A percentile compares a stretch with the other conserved stretches of the same genome.
Conservation (phyloP, 139 green algal species). For the Chlamydomonas applanata region DNA sequence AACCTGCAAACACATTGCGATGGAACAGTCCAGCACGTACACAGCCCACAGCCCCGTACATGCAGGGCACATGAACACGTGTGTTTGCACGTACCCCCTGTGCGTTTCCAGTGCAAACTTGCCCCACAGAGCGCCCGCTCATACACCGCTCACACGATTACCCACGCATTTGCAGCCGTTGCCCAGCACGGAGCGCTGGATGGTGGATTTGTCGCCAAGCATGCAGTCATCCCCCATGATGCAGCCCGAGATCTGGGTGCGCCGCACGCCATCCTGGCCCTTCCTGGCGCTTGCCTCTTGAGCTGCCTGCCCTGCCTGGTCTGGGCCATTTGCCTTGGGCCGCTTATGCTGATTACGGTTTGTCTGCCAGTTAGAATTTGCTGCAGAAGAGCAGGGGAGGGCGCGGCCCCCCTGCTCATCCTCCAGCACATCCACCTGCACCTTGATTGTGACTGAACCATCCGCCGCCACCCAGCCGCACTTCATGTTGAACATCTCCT, state of each 20-base stretch:
- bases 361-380: too few species aligned
- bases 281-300: neutral
- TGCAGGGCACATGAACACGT: too few species aligned
- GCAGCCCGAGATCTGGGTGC: too few species aligned
- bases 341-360: too few species aligned
- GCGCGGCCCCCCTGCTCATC: slow-evolving; percentile 68
- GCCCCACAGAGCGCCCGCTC: too few species aligned
- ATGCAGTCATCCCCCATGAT: slow-evolving; percentile 65
- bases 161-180: slow-evolving; percentile 51
- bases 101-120: too few species aligned
- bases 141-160: too few species aligned
- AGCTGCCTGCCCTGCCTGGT: neutral
- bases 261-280: neutral
- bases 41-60: too few species aligned
- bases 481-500: slow-evolving; percentile 53
- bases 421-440: slow-evolving; percentile 47
- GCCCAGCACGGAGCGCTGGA: slow-evolving; percentile 86
- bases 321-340: slow-evolving; percentile 54
- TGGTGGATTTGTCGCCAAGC: slow-evolving; percentile 83
- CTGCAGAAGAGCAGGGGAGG: slow-evolving; percentile 88
- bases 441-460: slow-evolving; percentile 60
- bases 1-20: too few species aligned
- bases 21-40: too few species aligned
- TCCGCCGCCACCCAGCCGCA: slow-evolving; percentile 56
- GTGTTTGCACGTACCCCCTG: too few species aligned